Percentiles rank a stretch among this genome's conserved stretches.
These are phyloP conservation scores for Populus simonii DNA, from an alignment of 345 rosid species.

Conservation along the genomic window DNA sequence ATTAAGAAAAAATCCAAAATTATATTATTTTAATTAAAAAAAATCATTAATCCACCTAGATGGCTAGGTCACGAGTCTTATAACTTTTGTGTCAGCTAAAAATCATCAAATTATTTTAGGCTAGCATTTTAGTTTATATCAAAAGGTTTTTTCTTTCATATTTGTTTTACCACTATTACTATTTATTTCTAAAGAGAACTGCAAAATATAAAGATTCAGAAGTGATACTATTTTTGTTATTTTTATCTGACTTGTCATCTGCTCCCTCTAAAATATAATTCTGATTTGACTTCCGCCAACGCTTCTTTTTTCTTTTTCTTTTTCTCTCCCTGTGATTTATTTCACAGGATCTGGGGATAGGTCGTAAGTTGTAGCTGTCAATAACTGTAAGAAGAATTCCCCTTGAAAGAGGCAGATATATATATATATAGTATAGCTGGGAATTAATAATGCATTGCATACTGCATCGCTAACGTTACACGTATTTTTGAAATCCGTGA, in stretches of 20 bases:
- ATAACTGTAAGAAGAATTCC: neutral
- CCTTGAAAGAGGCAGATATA: neutral
- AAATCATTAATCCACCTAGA: too few relatives aligned
- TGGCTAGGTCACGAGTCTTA: too few relatives aligned
- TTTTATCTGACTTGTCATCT: too few relatives aligned
- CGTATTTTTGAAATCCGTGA: conserved; percentile 17
- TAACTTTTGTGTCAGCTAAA: neutral
- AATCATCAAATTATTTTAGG: neutral
- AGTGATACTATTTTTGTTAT: neutral
- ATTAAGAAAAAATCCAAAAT: too few relatives aligned
- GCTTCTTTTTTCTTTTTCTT: too few relatives aligned
- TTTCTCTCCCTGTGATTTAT: too few relatives aligned
- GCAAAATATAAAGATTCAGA: neutral
- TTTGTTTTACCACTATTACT: too few relatives aligned
- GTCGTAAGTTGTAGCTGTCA: neutral
- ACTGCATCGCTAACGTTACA: neutral
- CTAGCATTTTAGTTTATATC: neutral
- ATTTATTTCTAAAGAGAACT: neutral
- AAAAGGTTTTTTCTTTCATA: neutral
- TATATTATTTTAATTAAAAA: too few relatives aligned
- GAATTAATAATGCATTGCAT: neutral
- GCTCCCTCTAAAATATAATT: neutral
- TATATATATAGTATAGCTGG: neutral
- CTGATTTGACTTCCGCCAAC: too few relatives aligned
- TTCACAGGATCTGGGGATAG: neutral